Evolutionary conservation across 148 eudicot genomes (phyloP).

Genomic region (Vaccinium macrocarpon): DNA sequence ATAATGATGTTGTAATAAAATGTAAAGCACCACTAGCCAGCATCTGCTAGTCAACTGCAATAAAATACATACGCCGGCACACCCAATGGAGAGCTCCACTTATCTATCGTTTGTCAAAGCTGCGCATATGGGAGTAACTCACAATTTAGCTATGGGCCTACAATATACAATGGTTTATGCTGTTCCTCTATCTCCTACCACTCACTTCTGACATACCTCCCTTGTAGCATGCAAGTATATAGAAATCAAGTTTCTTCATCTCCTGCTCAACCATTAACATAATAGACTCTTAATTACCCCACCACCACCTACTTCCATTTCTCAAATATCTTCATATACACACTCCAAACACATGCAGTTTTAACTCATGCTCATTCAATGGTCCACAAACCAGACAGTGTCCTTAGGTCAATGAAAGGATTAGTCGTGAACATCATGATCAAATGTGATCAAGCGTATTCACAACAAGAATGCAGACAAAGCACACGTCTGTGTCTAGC

Average conservation of each 20-base stretch:
- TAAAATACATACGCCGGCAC: background rate
- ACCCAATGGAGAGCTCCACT: background rate
- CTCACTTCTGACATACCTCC: background rate
- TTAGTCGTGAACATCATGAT: background rate
- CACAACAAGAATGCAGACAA: background rate
- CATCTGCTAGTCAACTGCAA: background rate
- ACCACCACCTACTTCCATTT: background rate
- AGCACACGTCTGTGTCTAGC: background rate
- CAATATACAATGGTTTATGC: background rate
- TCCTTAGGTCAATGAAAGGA: background rate
- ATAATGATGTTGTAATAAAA: background rate
- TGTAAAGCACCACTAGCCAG: background rate
- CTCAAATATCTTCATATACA: background rate
- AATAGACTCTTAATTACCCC: background rate
- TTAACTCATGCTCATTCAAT: background rate
- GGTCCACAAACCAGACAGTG: background rate
- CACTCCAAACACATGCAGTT: background rate
- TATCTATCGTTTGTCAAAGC: background rate
- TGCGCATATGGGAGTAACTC: background rate
- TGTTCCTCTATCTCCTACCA: background rate
- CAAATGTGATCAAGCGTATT: background rate
- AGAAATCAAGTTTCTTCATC: background rate
- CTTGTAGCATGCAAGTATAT: background rate
- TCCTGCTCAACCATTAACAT: background rate
- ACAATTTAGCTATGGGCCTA: background rate